These are phyloP conservation scores for Ophiognomonia clavigignenti-juglandacearum DNA, from an alignment of 2,329 filamentous ascomycete genomes.

Conservation along the genomic window DNA sequence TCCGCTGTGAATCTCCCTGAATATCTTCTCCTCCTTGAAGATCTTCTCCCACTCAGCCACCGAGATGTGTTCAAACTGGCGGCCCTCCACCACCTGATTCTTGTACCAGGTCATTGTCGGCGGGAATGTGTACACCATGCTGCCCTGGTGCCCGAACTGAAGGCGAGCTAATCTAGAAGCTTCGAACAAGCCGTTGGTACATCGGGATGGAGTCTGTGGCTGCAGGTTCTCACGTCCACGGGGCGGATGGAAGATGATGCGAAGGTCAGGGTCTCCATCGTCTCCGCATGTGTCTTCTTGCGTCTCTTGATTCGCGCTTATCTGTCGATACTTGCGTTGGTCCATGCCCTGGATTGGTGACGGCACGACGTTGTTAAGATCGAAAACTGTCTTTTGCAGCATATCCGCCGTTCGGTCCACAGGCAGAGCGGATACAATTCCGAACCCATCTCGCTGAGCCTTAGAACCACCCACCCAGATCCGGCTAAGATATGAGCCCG, in stretches of 20 bases:
- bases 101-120: constrained; percentile 50
- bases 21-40: constrained; percentile 26
- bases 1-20: not conserved
- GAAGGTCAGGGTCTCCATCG: constrained; percentile 20
- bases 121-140: constrained; percentile 36
- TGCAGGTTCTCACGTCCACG: constrained; percentile 19
- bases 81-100: constrained; percentile 39
- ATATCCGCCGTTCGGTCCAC: constrained; percentile 40
- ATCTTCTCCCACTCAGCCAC: constrained; percentile 40
- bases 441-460: constrained; percentile 13
- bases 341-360: constrained; percentile 23
- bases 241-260: constrained; percentile 45
- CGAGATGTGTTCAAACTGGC: constrained; percentile 44
- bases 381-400: too few relatives aligned
- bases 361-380: too few relatives aligned
- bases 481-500: constrained; percentile 28
- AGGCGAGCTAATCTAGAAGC: constrained; percentile 23
- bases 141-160: constrained; percentile 17
- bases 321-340: constrained; percentile 32
- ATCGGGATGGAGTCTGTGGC: constrained; percentile 23
- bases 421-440: constrained; percentile 23
- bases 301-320: constrained; percentile 17
- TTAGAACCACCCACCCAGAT: constrained; percentile 43
- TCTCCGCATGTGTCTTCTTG: constrained; percentile 20
- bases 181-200: constrained; percentile 41